Conservation (phyloP, 768 basidiomycete genomes). For the Lactifluus pinguis region DNA sequence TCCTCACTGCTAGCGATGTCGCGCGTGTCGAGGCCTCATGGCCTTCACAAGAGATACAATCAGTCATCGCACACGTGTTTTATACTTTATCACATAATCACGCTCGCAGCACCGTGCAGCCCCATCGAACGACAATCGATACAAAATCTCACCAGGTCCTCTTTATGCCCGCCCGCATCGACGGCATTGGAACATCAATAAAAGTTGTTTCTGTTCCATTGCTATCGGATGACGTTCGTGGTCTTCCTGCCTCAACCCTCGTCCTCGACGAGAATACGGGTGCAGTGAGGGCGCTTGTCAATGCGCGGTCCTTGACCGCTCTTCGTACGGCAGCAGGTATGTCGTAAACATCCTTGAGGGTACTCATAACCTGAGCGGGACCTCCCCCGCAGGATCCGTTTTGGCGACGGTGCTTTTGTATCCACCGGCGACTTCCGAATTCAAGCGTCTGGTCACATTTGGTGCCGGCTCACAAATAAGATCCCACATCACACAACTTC, state of each 20-base stretch:
- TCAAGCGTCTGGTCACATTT: conserved; percentile 47
- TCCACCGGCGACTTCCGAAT: conserved; percentile 24
- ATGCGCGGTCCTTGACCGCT: conserved; percentile 70
- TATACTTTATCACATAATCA: not conserved
- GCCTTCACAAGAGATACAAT: conserved; percentile 32
- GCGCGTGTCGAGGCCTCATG: conserved; percentile 38
- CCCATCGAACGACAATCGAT: conserved; percentile 51
- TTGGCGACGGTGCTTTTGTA: conserved; percentile 53
- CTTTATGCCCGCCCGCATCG: conserved; percentile 76
- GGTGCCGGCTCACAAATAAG: conserved; percentile 67
- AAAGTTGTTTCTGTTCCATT: conserved; percentile 78
- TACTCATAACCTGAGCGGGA: not conserved
- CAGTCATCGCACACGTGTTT: conserved; percentile 21
- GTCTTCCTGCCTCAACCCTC: conserved; percentile 70
- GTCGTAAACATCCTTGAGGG: conserved; percentile 13
- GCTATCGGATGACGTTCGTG: conserved; percentile 32
- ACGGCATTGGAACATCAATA: conserved; percentile 45
- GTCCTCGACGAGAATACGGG: conserved; percentile 68
- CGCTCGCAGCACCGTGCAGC: conserved; percentile 21
- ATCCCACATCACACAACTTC: conserved; percentile 54
- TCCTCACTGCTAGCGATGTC: conserved; percentile 58
- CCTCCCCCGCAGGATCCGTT: conserved; percentile 44
- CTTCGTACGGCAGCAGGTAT: conserved; percentile 75
- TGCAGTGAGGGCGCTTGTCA: conserved; percentile 62
- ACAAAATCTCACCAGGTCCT: conserved; percentile 51